Base-by-base conservation (phyloP, 139 green algal species). In the Chlamydomonas incerta region DNA sequence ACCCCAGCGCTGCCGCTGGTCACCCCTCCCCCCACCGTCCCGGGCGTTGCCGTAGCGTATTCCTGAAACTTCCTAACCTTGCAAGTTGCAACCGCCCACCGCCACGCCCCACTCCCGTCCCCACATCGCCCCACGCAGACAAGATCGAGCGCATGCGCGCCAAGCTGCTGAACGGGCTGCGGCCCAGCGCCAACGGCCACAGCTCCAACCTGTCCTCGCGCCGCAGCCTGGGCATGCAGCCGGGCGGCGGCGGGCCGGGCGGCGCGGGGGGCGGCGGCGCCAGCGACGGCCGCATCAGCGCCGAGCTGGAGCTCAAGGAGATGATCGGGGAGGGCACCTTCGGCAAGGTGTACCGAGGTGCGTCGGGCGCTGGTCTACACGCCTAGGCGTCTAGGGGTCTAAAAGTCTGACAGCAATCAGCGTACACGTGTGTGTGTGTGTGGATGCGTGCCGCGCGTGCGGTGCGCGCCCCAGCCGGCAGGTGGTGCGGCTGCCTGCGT, bases 311-410 rank as follows among this genome's bases (percentile, higher is more conserved):
- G 4, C 24, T 85, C 18, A 37, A 63, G 18, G 87, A 91, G 50
- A 70, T 91, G 82, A 76, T 91, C 18, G 87, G 87, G 4, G 82
- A 88, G 76, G 75, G 87, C 41, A 87, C 83, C 6, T 91, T 87
- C 58, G 88, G 83, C 65, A 87, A 87, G 88, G 87, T 88, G 62
- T 77, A 72, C 52, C 29, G 72, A 80, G 72, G 72, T 80, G 50
- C 10, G 72, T 46, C 8, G 58, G 21, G 58, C 58, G 58, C 15
- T 6, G 23, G n/a, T n/a, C n/a, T n/a, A n/a, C n/a, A n/a, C n/a
- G n/a, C n/a, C n/a, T n/a, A n/a, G n/a, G n/a, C n/a, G n/a, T n/a
- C n/a, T n/a, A n/a, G n/a, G n/a, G n/a, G n/a, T n/a, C n/a, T n/a
- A n/a, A n/a, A n/a, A n/a, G n/a, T n/a, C n/a, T n/a, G n/a, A n/a